Conservation (phyloP, 805 yeast species). For the Monosporozyma aerobia region DNA sequence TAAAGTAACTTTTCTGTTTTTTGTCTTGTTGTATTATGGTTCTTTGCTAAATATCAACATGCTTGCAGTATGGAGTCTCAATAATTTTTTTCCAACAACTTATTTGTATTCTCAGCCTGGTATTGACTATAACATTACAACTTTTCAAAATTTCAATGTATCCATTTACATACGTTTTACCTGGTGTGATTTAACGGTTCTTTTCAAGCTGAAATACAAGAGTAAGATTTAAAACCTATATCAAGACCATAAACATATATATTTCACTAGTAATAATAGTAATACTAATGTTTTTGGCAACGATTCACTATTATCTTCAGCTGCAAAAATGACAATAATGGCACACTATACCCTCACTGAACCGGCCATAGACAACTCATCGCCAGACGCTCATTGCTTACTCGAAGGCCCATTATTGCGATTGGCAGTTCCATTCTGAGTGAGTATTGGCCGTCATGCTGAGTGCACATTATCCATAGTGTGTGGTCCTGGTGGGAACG, state of each 20-base stretch:
- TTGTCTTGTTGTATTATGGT: too few relatives aligned
- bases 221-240: background rate
- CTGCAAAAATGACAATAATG: background rate
- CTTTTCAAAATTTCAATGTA: background rate
- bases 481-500: too few relatives aligned
- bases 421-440: too few relatives aligned
- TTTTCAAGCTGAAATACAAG: background rate
- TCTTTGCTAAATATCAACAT: too few relatives aligned
- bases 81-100: too few relatives aligned
- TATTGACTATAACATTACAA: too few relatives aligned
- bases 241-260: background rate
- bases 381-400: background rate
- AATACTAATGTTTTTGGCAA: background rate
- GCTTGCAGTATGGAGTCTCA: too few relatives aligned
- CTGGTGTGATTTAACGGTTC: background rate
- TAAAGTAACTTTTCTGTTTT: too few relatives aligned
- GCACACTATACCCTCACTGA: background rate
- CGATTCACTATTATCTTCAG: background rate
- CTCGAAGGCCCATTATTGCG: background rate
- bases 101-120: too few relatives aligned
- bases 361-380: background rate
- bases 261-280: too few relatives aligned
- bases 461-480: too few relatives aligned
- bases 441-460: too few relatives aligned
- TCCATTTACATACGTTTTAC: background rate